A percentile compares a stretch with the other conserved stretches of the same genome.
These are phyloP conservation scores for Neurospora sp. DNA, from an alignment of 495 filamentous ascomycete genomes.

Conservation along the genomic window DNA sequence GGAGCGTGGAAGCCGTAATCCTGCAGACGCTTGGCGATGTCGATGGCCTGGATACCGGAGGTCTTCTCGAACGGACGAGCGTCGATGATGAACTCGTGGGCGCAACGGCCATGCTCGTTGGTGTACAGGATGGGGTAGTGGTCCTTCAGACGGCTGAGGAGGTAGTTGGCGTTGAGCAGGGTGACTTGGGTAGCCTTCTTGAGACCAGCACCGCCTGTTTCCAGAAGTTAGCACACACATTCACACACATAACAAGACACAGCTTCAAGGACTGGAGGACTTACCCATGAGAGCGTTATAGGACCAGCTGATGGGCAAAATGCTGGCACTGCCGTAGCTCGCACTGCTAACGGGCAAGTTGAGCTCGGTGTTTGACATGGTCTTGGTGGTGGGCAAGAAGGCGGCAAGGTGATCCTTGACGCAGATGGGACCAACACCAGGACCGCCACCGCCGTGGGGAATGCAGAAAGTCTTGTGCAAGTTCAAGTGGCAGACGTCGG, in stretches of 20 bases:
- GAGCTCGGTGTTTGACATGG: constrained; percentile 21
- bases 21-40: constrained; percentile 94
- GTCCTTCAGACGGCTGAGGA: constrained; percentile 78
- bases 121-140: constrained; percentile 92
- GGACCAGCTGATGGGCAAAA: constrained; percentile 93
- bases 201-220: constrained; percentile 59
- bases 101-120: constrained; percentile 77
- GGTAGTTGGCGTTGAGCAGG: constrained; percentile 95
- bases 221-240: constrained; percentile 9
- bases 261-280: constrained; percentile 4
- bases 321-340: constrained; percentile 84
- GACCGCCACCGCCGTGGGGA: constrained; percentile 91
- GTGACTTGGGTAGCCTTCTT: constrained; percentile 94
- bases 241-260: background rate
- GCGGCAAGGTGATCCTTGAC: constrained; percentile 72
- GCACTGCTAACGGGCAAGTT: constrained; percentile 71
- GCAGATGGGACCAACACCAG: constrained; percentile 91
- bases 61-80: constrained; percentile 77
- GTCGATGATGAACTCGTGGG: constrained; percentile 98
- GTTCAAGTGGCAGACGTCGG: constrained; percentile 96
- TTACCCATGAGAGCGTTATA: constrained; percentile 94
- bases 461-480: constrained; percentile 99
- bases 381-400: constrained; percentile 69
- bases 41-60: constrained; percentile 84
- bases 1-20: constrained; percentile 98